phyloP scores from a whole-genome alignment of 257 asterid genomes.

The Solanum virginianum region DNA sequence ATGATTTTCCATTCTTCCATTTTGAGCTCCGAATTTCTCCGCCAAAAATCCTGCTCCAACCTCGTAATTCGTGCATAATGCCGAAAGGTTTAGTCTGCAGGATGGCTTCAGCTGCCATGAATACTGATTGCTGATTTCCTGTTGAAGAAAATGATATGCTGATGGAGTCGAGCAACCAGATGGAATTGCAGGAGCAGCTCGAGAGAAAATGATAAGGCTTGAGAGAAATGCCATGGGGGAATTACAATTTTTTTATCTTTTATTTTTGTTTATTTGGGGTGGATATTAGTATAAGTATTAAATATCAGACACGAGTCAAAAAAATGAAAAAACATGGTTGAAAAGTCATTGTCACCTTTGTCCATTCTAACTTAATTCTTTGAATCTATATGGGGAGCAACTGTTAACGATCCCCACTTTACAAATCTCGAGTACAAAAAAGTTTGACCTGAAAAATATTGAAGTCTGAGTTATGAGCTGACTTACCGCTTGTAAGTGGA shows the following conservation, averaged over 20 bases:
- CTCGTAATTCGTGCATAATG: constrained; percentile 17
- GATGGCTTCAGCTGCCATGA: constrained; percentile 12
- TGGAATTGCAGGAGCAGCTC: not conserved
- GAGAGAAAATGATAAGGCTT: not conserved
- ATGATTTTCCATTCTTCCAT: not conserved
- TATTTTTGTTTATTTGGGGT: not conserved
- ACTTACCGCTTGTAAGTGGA: too few species aligned
- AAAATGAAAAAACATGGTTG: too few species aligned
- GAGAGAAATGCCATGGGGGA: not conserved
- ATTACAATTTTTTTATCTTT: not conserved
- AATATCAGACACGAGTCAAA: too few species aligned
- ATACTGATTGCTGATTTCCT: not conserved
- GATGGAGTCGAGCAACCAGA: not conserved
- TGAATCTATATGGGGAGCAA: too few species aligned
- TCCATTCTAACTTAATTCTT: too few species aligned
- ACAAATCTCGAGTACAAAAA: too few species aligned
- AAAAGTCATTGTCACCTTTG: too few species aligned
- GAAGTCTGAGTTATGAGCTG: too few species aligned
- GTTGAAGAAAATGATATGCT: not conserved
- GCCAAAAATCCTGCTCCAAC: constrained; percentile 29
- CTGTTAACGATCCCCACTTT: too few species aligned
- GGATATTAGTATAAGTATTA: too few species aligned
- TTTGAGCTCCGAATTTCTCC: constrained; percentile 22
- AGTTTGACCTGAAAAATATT: too few species aligned
- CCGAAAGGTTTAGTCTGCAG: constrained; percentile 5